phyloP scores from a whole-genome alignment of 1,284 basidiomycete species.

The Rhodotorula glutinis region DNA sequence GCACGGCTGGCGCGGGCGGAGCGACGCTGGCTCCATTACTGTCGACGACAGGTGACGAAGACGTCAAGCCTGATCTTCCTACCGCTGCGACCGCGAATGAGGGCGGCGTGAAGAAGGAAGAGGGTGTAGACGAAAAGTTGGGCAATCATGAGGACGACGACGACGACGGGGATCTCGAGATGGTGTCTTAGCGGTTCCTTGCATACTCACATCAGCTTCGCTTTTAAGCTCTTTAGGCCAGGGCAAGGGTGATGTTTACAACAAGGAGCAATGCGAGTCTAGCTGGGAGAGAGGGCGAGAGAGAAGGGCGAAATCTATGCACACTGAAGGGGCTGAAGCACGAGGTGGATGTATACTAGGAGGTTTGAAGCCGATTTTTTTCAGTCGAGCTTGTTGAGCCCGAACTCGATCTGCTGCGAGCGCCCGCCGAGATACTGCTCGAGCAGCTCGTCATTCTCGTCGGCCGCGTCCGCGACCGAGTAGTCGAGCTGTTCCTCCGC shows the following conservation, averaged over 20 bases:
- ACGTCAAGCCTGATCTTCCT: slow-evolving; percentile 6
- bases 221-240: too few relatives aligned
- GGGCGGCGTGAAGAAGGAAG: slow-evolving; percentile 9
- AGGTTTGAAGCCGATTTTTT: too few relatives aligned
- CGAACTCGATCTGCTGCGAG: neutral
- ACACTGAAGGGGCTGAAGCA: too few relatives aligned
- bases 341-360: too few relatives aligned
- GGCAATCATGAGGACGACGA: slow-evolving; percentile 10
- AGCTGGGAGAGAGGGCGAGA: too few relatives aligned
- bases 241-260: too few relatives aligned
- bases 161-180: slow-evolving; percentile 22
- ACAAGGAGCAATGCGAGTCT: too few relatives aligned
- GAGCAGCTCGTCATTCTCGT: neutral
- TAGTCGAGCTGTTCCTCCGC: neutral
- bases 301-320: too few relatives aligned
- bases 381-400: slow-evolving; percentile 2
- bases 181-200: slow-evolving; percentile 12
- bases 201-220: too few relatives aligned
- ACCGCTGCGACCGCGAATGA: neutral
- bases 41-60: neutral
- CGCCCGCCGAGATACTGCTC: neutral
- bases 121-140: neutral
- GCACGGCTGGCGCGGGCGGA: neutral
- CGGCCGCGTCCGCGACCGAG: neutral
- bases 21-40: too few relatives aligned